phyloP scores from a whole-genome alignment of 768 basidiomycete species.

The Tricholoma matsutake region DNA sequence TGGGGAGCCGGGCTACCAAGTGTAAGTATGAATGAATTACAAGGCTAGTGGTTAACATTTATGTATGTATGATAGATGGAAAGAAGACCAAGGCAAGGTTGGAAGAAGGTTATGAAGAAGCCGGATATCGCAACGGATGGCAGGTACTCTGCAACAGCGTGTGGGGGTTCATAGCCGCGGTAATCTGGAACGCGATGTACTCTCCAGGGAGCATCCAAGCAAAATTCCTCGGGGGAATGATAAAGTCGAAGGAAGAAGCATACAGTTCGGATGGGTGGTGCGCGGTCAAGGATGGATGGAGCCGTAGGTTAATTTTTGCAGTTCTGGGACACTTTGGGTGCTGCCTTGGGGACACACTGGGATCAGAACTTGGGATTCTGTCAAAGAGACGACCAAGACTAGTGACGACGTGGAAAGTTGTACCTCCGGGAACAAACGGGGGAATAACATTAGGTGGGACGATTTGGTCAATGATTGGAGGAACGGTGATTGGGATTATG shows the following conservation, averaged over 20 bases:
- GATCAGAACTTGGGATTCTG: conserved; percentile 90
- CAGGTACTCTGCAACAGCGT: conserved; percentile 85
- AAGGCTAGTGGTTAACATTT: neutral
- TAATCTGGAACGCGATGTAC: conserved; percentile 64
- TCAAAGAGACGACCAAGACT: conserved; percentile 66
- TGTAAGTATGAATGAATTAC: conserved; percentile 35
- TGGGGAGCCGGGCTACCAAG: conserved; percentile 83
- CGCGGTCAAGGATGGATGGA: conserved; percentile 54
- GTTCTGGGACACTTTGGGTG: conserved; percentile 85
- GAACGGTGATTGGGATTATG: conserved; percentile 63
- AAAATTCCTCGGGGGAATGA: conserved; percentile 16
- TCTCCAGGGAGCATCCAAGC: conserved; percentile 42
- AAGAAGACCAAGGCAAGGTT: conserved; percentile 70
- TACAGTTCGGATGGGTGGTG: conserved; percentile 58
- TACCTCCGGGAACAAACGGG: conserved; percentile 91
- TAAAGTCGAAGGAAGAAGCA: conserved; percentile 22
- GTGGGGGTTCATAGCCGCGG: conserved; percentile 54
- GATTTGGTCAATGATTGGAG: conserved; percentile 68
- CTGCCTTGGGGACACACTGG: conserved; percentile 89
- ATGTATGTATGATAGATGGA: conserved; percentile 52
- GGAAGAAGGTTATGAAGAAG: conserved; percentile 74
- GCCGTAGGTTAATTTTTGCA: conserved; percentile 59
- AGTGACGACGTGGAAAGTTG: conserved; percentile 70
- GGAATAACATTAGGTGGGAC: conserved; percentile 78
- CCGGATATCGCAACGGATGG: conserved; percentile 70